Base-by-base conservation (phyloP, 75 land plant species). In the Larix kaempferi region DNA sequence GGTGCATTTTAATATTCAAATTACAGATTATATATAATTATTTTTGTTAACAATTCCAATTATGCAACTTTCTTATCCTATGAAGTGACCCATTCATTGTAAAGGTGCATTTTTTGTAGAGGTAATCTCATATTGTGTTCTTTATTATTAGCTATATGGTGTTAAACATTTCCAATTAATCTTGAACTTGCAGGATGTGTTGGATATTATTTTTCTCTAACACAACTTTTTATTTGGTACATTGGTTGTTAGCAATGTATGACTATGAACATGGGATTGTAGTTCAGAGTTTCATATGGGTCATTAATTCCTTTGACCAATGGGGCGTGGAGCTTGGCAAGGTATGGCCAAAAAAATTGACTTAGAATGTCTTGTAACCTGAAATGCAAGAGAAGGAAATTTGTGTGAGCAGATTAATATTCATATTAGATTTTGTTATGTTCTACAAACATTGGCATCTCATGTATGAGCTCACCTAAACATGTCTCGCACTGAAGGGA, bases 391-490 rank as follows among this genome's bases (percentile, higher is more conserved):
- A 35, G 2, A 35, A 1, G 2, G 2, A 35, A 35, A 35, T 44
- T 35, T 35, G 37, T 1, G 37, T 35, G 2, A 2, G 37, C 1
- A 35, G 37, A 35, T 35, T 35, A 35, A 35, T 35, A 35, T 35
- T 35, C 37, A 35, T 35, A 35, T 35, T 35, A 35, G 37, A 1
- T 35, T 35, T 35, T 35, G 37, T 35, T 35, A 35, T 35, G 1
- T 35, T 35, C 37, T 35, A 35, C 2, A 35, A 2, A 1, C 2
- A 35, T 1, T 35, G 37, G 37, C 1, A 35, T 35, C 37, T 35
- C 2, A 1, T 35, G 2, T 2, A 2, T 35, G 99, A 44, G 88
- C 84, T 57, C 98, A 95, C 73, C 88, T 97, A 25, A 75, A 88
- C 62, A 74, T 81, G 23, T 85, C 95, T 59, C 91, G 95, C 19